phyloP scores from a whole-genome alignment of 2,329 filamentous ascomycete species.

The Trichoderma breve region DNA sequence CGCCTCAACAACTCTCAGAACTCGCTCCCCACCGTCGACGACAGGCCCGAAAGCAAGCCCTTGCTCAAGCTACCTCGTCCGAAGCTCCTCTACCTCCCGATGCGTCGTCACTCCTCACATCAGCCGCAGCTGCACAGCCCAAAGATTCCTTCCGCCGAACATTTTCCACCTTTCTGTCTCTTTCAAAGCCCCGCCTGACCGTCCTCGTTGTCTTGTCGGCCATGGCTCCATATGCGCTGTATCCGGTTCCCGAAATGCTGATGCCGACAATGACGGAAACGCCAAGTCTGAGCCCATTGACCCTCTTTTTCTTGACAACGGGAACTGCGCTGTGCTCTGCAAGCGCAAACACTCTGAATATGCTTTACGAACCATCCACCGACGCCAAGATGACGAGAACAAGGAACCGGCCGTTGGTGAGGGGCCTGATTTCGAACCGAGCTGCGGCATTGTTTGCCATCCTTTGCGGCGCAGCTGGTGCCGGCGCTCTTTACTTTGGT shows the following conservation, averaged over 20 bases:
- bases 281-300: slow-evolving; percentile 85
- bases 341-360: slow-evolving; percentile 91
- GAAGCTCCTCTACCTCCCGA: slow-evolving; percentile 43
- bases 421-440: slow-evolving; percentile 69
- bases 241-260: slow-evolving; percentile 86
- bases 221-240: slow-evolving; percentile 87
- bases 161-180: slow-evolving; percentile 77
- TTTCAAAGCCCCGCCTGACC: slow-evolving; percentile 93
- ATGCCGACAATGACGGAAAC: slow-evolving; percentile 62
- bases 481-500: slow-evolving; percentile 75
- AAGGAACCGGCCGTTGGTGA: slow-evolving; percentile 82
- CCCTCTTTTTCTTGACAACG: slow-evolving; percentile 84
- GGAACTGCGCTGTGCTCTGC: slow-evolving; percentile 89
- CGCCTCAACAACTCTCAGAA: slow-evolving; percentile 26
- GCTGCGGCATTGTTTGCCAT: slow-evolving; percentile 77
- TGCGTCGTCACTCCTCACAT: slow-evolving; percentile 56
- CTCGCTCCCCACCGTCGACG: slow-evolving; percentile 38
- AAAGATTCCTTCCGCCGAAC: slow-evolving; percentile 59
- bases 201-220: slow-evolving; percentile 88
- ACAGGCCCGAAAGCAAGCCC: slow-evolving; percentile 32
- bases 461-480: slow-evolving; percentile 66
- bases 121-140: slow-evolving; percentile 49
- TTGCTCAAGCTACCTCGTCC: slow-evolving; percentile 16
- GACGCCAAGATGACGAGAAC: slow-evolving; percentile 95
- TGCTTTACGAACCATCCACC: slow-evolving; percentile 89